Base-by-base conservation (phyloP, 2,329 filamentous ascomycete genomes). In the Aspergillus pseudotamarii region DNA sequence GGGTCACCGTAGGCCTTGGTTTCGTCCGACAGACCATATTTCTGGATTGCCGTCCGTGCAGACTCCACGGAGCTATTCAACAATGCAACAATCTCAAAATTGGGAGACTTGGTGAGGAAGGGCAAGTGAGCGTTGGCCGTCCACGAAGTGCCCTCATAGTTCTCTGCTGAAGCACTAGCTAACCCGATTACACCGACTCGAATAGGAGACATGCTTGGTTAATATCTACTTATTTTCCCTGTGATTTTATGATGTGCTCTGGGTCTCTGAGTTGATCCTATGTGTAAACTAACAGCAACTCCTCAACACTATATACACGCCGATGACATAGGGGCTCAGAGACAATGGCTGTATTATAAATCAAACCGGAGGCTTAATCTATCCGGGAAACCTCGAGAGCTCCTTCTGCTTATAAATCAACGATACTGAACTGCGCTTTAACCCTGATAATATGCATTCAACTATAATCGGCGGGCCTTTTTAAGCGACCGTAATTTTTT, bases 1-100 rank as follows among this genome's bases (percentile, higher is more conserved):
- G 85, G 80, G n/a, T 80, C 73, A 3, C 83, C 85, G 61, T 88
- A 87, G 0, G 83, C 78, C 26, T 78, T 81, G 1, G 81, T 82
- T 4, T 71, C 72, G 0, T 75, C 58, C 0, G 79, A 72, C 0
- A 87, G 77, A 0, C 77, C 71, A 68, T 80, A 86, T 1, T 76
- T 68, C 2, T 73, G 58, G 28, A 67, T 63, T 23, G 65, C 65
- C 6, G 60, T 50, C 32, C 56, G 38, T 11, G 63, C 65, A n/a
- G 63, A 59, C 16, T 56, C 53, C 3, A 41, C 50, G 12, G 58
- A 63, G n/a, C 60, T 62, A 41, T 65, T 67, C 30, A 62, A 55
- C 14, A 65, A 28, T 10, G 65, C 63, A 2, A 62, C 34, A n/a
- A 67, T 46, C n/a, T 63, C 41, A 26, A 62, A 63, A n/a, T 59